Evolutionary conservation across 116 monocot species (phyloP).

Genomic region (Cymodocea nodosa): DNA sequence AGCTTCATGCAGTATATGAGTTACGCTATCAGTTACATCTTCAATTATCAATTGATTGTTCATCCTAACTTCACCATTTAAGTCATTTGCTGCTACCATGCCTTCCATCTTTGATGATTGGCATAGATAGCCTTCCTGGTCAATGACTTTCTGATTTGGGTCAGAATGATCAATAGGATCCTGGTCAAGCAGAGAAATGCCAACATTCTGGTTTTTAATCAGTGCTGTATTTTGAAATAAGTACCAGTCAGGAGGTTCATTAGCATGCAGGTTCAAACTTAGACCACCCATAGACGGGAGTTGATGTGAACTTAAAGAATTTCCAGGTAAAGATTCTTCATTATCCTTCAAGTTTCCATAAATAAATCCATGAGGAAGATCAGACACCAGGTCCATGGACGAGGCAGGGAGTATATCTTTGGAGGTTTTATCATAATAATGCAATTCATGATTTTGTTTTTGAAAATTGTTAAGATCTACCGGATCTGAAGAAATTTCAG

Average conservation of each 20-base stretch:
- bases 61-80: constrained; percentile 8
- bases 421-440: constrained; percentile 8
- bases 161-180: constrained; percentile 12
- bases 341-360: constrained; percentile 17
- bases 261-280: constrained; percentile 10
- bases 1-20: constrained; percentile 35
- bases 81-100: not conserved
- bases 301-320: constrained; percentile 5
- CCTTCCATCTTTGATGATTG: constrained; percentile 8
- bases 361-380: constrained; percentile 18
- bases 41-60: constrained; percentile 35
- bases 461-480: constrained; percentile 2
- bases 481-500: constrained; percentile 20
- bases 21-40: constrained; percentile 58
- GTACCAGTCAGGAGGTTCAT: constrained; percentile 15
- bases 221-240: constrained; percentile 18
- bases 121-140: constrained; percentile 5
- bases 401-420: constrained; percentile 9
- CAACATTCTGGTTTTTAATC: constrained; percentile 14
- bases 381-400: constrained; percentile 8
- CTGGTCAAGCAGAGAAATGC: constrained; percentile 43
- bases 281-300: constrained; percentile 11
- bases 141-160: constrained; percentile 2
- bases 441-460: constrained; percentile 1
- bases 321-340: constrained; percentile 2